Conservation (phyloP, 2,329 filamentous ascomycete species). For the Hypoxylon sp. region DNA sequence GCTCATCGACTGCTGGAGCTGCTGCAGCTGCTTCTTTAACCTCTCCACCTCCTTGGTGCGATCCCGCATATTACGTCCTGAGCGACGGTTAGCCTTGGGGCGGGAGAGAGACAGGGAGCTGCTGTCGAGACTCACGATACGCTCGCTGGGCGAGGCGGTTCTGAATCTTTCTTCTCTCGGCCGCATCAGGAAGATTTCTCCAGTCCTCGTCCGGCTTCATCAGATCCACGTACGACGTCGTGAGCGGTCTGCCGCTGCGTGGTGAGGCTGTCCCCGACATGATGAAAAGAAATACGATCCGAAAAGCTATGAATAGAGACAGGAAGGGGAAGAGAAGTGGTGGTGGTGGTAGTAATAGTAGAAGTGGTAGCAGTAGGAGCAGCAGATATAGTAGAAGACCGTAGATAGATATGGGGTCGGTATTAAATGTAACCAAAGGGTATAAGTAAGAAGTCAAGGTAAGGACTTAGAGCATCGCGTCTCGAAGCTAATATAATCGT, state of each 20-base stretch:
- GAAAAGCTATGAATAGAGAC: no score
- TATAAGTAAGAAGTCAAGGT: constrained; percentile 6
- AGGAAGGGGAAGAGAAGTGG: no score
- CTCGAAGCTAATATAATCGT: constrained; percentile 23
- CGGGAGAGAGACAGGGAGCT: neutral
- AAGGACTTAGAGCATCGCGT: constrained; percentile 18
- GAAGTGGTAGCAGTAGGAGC: neutral
- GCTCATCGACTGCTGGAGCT: constrained; percentile 43
- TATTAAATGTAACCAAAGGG: constrained; percentile 25
- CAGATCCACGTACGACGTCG: constrained; percentile 46
- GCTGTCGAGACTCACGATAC: constrained; percentile 41
- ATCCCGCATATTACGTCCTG: constrained; percentile 47
- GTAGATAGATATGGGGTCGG: constrained; percentile 7
- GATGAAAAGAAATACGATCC: constrained; percentile 7
- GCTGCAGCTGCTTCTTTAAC: constrained; percentile 46
- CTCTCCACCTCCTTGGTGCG: constrained; percentile 47
- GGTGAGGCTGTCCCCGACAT: constrained; percentile 44
- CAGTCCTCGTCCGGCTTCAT: constrained; percentile 49
- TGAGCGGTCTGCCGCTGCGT: constrained; percentile 45
- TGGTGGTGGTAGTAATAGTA: neutral
- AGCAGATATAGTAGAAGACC: neutral
- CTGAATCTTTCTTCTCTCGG: constrained; percentile 48
- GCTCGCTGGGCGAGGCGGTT: constrained; percentile 47
- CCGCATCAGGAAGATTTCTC: constrained; percentile 46
- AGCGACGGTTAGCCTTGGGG: constrained; percentile 12